phyloP scores from a whole-genome alignment of 768 basidiomycete genomes.

The Coprinopsis cinerea region DNA sequence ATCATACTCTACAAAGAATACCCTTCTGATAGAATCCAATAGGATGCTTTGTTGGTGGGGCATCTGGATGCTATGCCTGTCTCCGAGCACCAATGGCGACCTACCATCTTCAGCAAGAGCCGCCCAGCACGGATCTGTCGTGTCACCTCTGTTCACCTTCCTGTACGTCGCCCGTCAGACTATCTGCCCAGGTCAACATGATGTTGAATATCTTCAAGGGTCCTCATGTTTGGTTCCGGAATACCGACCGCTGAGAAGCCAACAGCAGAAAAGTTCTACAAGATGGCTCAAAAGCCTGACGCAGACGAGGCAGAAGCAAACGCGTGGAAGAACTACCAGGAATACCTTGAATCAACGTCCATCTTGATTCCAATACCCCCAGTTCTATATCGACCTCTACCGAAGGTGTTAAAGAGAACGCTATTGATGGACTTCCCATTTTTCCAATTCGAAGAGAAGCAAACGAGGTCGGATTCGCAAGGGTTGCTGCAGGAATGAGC shows the following conservation, averaged over 20 bases:
- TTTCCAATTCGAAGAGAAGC: constrained; percentile 51
- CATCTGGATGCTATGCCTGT: constrained; percentile 54
- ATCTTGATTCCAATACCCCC: constrained; percentile 60
- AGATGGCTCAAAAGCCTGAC: constrained; percentile 40
- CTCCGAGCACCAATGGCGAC: constrained; percentile 46
- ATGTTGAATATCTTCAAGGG: constrained; percentile 21
- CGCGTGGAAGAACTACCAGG: constrained; percentile 50
- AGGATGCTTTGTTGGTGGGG: constrained; percentile 66
- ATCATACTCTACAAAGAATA: constrained; percentile 67
- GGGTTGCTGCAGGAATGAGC: background rate
- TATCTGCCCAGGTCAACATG: background rate
- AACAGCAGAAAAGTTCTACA: constrained; percentile 52
- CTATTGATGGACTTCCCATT: constrained; percentile 58
- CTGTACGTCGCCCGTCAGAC: constrained; percentile 33
- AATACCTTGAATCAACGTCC: constrained; percentile 50
- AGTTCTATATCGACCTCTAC: constrained; percentile 44
- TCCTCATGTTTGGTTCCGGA: constrained; percentile 63
- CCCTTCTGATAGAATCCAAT: too few species aligned
- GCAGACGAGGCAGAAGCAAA: constrained; percentile 22
- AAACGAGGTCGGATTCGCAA: constrained; percentile 42
- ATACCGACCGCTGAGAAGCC: constrained; percentile 69
- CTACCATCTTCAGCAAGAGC: constrained; percentile 36
- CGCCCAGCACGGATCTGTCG: constrained; percentile 55
- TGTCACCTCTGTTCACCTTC: constrained; percentile 61
- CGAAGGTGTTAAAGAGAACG: constrained; percentile 45